These are phyloP conservation scores for Gremmenia infestans DNA, from an alignment of 2,329 filamentous ascomycete genomes.

Conservation along the genomic window DNA sequence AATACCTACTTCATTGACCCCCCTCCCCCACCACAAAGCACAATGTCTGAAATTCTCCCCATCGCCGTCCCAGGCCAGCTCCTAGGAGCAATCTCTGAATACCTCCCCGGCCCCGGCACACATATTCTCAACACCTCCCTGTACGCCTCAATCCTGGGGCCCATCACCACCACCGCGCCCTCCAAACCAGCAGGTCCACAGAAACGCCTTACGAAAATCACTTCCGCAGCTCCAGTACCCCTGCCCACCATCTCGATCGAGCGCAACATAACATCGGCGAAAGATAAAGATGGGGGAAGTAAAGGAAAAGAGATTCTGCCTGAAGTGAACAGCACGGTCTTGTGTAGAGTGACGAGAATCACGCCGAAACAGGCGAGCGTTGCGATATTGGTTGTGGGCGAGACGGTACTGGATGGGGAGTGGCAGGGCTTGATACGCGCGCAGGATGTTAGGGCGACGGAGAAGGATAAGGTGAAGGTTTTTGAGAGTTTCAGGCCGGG, in stretches of 20 bases:
- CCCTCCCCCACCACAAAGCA: background rate
- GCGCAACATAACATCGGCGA: constrained; percentile 16
- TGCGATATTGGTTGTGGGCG: constrained; percentile 77
- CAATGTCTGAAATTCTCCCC: constrained; percentile 21
- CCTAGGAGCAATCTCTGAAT: constrained; percentile 63
- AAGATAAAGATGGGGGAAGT: constrained; percentile 14
- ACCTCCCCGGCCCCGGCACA: constrained; percentile 73
- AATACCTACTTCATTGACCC: background rate
- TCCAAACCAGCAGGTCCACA: constrained; percentile 39
- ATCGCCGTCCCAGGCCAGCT: constrained; percentile 77
- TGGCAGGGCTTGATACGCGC: constrained; percentile 82
- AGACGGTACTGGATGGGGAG: constrained; percentile 67
- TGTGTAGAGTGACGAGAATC: constrained; percentile 81
- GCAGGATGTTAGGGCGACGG: constrained; percentile 90
- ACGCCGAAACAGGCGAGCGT: constrained; percentile 80
- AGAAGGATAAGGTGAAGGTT: constrained; percentile 91
- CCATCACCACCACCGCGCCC: constrained; percentile 50
- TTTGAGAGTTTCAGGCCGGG: constrained; percentile 89
- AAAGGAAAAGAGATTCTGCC: constrained; percentile 69
- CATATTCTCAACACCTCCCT: constrained; percentile 73
- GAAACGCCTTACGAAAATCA: constrained; percentile 57
- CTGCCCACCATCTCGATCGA: constrained; percentile 54
- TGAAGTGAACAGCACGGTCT: constrained; percentile 71
- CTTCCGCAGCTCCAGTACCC: constrained; percentile 37
- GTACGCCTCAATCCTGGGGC: constrained; percentile 77